Evolutionary conservation across 306 rosid species (phyloP).

Genomic region (Trifolium subterraneum): DNA sequence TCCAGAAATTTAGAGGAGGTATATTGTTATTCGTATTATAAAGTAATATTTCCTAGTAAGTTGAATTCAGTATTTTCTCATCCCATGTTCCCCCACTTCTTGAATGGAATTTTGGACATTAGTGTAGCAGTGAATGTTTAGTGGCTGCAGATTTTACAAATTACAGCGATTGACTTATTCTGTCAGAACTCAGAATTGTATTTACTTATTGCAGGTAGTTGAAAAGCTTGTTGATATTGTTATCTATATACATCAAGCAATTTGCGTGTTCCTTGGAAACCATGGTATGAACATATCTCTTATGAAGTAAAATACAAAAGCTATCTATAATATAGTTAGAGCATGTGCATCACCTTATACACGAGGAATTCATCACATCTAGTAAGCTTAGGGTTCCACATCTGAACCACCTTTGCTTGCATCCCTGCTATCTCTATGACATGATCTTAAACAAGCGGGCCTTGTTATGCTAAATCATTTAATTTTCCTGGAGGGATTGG

Average conservation of each 20-base stretch:
- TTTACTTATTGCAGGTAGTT: constrained; percentile 76
- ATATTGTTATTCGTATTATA: constrained; percentile 38
- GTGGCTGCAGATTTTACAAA: constrained; percentile 20
- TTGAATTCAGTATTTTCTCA: constrained; percentile 26
- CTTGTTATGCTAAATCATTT: not conserved
- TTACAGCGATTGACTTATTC: constrained; percentile 20
- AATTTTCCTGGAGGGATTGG: constrained; percentile 10
- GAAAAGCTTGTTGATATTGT: constrained; percentile 81
- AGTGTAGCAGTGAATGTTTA: not conserved
- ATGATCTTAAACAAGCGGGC: not conserved
- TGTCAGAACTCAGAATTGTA: constrained; percentile 19
- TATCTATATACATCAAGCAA: constrained; percentile 67
- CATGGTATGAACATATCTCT: constrained; percentile 57
- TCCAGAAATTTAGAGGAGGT: constrained; percentile 86
- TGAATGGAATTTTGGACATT: constrained; percentile 20
- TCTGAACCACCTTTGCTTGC: constrained; percentile 16
- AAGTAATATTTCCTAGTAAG: constrained; percentile 26
- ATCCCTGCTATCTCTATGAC: constrained; percentile 14
- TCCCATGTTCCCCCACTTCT: constrained; percentile 1
- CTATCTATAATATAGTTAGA: not conserved
- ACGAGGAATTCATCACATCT: constrained; percentile 13
- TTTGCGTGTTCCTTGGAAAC: constrained; percentile 67
- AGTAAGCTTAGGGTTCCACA: constrained; percentile 24
- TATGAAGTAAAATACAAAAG: constrained; percentile 9
- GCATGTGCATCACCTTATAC: constrained; percentile 22